A percentile compares a stretch with the other conserved stretches of the same genome.
These are phyloP conservation scores for Scheffersomyces illinoinensis DNA, from an alignment of 1,139 yeast species.

Conservation along the genomic window DNA sequence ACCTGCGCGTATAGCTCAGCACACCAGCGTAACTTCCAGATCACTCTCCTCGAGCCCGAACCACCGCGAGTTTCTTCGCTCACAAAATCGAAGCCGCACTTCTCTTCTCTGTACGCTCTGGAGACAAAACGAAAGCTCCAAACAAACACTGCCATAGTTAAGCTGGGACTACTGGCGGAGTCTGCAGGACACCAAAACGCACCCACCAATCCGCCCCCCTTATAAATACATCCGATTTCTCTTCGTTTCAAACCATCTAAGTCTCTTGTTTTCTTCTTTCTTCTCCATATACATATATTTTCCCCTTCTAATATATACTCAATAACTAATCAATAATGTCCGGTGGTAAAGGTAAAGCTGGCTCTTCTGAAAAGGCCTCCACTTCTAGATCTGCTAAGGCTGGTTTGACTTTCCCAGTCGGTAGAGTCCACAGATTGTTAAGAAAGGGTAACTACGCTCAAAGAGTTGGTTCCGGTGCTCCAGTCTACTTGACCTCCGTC, in stretches of 20 bases:
- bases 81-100: background rate
- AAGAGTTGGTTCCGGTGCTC: slow-evolving; percentile 59
- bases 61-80: background rate
- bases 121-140: background rate
- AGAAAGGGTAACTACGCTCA: slow-evolving; percentile 59
- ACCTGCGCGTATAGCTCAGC: background rate
- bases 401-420: slow-evolving; percentile 57
- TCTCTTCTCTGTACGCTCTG: background rate
- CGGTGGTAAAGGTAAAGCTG: slow-evolving; percentile 58
- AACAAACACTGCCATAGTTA: background rate
- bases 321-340: slow-evolving; percentile 34
- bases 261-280: slow-evolving; percentile 7
- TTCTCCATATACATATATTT: slow-evolving; percentile 5
- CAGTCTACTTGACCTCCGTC: slow-evolving; percentile 54
- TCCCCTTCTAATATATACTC: slow-evolving; percentile 9
- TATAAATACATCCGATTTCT: background rate
- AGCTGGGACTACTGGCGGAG: background rate
- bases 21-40: background rate
- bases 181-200: background rate
- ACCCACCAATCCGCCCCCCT: background rate
- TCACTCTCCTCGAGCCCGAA: background rate
- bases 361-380: slow-evolving; percentile 53
- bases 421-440: slow-evolving; percentile 57
- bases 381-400: slow-evolving; percentile 57
- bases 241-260: slow-evolving; percentile 7